Evolutionary conservation across 192 early-diverging fungal species (phyloP).

Genomic region (Dissophora globulifera): DNA sequence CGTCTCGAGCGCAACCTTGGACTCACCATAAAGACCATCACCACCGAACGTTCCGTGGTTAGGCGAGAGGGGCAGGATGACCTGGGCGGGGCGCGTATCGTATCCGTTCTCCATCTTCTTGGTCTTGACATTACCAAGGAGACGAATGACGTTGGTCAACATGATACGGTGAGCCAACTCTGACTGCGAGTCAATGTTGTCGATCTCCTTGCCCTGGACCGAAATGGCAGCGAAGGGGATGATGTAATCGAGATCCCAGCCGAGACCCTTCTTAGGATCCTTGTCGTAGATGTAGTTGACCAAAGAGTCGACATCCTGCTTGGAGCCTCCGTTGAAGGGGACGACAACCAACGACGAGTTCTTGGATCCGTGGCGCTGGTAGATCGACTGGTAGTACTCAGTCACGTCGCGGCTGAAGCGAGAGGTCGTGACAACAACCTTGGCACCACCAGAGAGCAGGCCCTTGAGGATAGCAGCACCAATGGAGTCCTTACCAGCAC

Average conservation of each 20-base stretch:
- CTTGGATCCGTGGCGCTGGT: conserved; percentile 88
- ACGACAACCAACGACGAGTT: conserved; percentile 87
- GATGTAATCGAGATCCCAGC: conserved; percentile 95
- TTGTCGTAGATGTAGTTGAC: conserved; percentile 90
- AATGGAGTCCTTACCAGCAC: conserved; percentile 91
- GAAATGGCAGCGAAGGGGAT: conserved; percentile 96
- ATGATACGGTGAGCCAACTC: conserved; percentile 94
- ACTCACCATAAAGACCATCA: conserved; percentile 94
- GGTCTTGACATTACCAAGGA: conserved; percentile 87
- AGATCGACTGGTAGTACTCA: conserved; percentile 89
- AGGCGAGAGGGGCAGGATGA: conserved; percentile 91
- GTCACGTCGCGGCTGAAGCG: conserved; percentile 82
- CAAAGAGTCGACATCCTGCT: conserved; percentile 82
- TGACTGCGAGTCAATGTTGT: conserved; percentile 84
- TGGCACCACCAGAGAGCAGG: conserved; percentile 86
- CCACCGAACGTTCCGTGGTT: conserved; percentile 96
- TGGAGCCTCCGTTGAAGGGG: conserved; percentile 94
- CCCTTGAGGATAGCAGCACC: conserved; percentile 85
- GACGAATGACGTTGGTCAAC: conserved; percentile 91
- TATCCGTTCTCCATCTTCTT: conserved; percentile 80
- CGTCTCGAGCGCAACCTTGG: conserved; percentile 94
- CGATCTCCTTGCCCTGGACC: conserved; percentile 87
- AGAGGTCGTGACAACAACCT: conserved; percentile 92
- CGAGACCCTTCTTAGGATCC: conserved; percentile 77
- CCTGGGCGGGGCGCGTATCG: conserved; percentile 88